Base-by-base conservation (phyloP, 1,139 yeast genomes). In the Yamadazyma sp. region DNA sequence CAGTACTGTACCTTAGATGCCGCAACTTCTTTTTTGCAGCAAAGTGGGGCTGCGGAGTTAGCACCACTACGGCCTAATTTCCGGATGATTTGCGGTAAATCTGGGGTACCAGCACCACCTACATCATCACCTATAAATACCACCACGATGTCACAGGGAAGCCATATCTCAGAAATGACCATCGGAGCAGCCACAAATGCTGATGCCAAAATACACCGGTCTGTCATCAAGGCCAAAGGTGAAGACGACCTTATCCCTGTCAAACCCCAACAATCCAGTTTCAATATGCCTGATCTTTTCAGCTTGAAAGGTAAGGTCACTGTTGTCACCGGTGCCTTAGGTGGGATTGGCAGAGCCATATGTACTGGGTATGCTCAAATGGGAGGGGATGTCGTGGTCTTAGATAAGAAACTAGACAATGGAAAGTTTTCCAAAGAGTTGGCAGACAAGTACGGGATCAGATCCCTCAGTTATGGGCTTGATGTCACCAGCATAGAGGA, bases 331-430 rank as follows among this genome's bases (percentile, higher is more conserved):
- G 96, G 96, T 29, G 84, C 90, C 4, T 80, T 90, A 10, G 76
- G 84, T 25, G 95, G 95, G 21, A 86, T 87, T 52, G 95, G 95
- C 10, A 69, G 65, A 47, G 85, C 83, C 11, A 84, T 86, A 35
- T 94, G 94, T 29, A 82, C 77, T 53, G 92, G 87, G 0, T 85
- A 69, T 53, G 88, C 90, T 36, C 90, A 86, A 62, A 90, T 90
- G n/a, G 95, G 95, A 35, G 92, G 92, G 13, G 84, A 83, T 50
- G 82, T 86, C 31, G 86, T 86, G 45, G 70, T 87, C 53, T 35
- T 85, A 84, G 95, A 80, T 51, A 76, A 80, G 34, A 69, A 80
- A 6, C 73, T 71, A 37, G 56, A 69, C 33, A 37, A 47, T 4
- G 52, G 52, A 4, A 31, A 41, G 21, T 67, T 76, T 52, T 84